A percentile compares a stretch with the other conserved stretches of the same genome.
Evolutionary conservation across 2,329 filamentous ascomycete genomes (phyloP).

Genomic region (Trichoderma sp.): DNA sequence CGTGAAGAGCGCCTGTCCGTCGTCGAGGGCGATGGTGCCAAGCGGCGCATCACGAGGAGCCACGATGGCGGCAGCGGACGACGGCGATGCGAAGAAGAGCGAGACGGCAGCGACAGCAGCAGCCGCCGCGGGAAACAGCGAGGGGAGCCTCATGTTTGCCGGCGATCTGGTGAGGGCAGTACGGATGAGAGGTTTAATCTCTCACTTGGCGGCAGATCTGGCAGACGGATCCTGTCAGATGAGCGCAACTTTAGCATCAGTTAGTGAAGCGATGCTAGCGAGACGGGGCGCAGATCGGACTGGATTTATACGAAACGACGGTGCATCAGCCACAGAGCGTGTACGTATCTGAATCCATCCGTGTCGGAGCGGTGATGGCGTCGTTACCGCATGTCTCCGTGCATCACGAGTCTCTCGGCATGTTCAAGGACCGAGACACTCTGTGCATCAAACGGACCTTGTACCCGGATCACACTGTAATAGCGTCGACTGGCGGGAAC

Average conservation of each 20-base stretch:
- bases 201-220: constrained; percentile 15
- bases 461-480: neutral
- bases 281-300: neutral
- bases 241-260: neutral
- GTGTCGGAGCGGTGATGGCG: neutral
- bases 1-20: constrained; percentile 27
- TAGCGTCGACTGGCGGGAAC: too few species aligned
- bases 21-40: constrained; percentile 18
- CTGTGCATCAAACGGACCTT: neutral
- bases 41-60: neutral
- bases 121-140: constrained; percentile 1
- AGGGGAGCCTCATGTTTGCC: constrained; percentile 13
- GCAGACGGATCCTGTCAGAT: neutral
- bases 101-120: constrained; percentile 4
- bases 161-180: neutral
- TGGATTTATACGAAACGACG: constrained; percentile 7
- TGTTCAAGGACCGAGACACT: neutral
- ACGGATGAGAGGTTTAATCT: neutral
- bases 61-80: constrained; percentile 10
- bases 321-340: neutral
- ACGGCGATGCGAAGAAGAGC: constrained; percentile 10
- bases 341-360: neutral
- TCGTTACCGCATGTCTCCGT: neutral
- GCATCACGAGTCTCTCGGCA: constrained; percentile 8
- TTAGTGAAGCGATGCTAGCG: neutral